These are phyloP conservation scores for Tetratostichococcus sp. DNA, from an alignment of 139 green algal species.

Conservation along the genomic window DNA sequence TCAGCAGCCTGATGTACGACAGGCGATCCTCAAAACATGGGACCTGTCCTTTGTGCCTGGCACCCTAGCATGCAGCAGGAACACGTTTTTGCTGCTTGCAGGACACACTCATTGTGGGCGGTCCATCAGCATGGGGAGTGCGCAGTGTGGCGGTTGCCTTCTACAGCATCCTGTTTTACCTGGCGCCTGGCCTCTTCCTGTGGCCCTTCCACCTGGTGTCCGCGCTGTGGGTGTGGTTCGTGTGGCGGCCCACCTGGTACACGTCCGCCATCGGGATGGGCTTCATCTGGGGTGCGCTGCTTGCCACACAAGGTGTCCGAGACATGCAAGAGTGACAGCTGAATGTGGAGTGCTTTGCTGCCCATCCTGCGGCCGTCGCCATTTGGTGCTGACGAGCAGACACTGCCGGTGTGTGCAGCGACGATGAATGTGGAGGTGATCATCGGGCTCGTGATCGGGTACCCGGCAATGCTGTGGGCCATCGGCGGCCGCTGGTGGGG, in stretches of 20 bases:
- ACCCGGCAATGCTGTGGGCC: slow-evolving; percentile 1
- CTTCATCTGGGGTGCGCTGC: background rate
- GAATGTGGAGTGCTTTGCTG: no score
- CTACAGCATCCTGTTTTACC: background rate
- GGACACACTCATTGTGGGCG: background rate
- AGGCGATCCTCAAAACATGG: no score
- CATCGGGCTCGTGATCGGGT: background rate
- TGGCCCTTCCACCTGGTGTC: background rate
- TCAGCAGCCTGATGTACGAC: no score
- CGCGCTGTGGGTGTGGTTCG: background rate
- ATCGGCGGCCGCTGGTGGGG: slow-evolving; percentile 6
- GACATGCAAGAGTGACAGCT: no score
- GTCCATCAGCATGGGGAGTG: background rate
- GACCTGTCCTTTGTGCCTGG: no score
- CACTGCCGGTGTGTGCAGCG: no score
- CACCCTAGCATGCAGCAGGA: no score
- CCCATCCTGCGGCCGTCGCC: no score
- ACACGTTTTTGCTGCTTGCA: background rate
- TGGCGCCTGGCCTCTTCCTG: background rate
- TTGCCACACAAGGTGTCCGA: no score
- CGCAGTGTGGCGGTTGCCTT: background rate
- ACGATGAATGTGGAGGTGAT: background rate
- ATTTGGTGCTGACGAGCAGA: no score
- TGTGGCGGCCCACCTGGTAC: background rate
- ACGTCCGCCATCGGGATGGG: background rate